Conservation (phyloP, 129 eudicot species). For the Centella asiatica region DNA sequence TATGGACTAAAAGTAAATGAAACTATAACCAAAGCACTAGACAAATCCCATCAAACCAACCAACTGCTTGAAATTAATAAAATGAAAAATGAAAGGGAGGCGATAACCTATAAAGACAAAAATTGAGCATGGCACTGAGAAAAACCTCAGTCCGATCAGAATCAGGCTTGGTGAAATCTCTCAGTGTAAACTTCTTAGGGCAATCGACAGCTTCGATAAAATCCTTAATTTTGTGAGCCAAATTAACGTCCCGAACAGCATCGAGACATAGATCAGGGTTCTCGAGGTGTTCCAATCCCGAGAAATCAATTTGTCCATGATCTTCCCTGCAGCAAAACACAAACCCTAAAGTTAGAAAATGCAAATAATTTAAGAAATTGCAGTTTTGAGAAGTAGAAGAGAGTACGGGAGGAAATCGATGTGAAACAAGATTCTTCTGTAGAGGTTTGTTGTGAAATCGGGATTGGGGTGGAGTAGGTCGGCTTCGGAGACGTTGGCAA, state of each 20-base stretch:
- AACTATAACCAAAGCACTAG: no score
- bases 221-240: constrained; percentile 42
- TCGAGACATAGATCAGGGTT: constrained; percentile 70
- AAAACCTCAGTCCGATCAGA: constrained; percentile 56
- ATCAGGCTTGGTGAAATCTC: constrained; percentile 65
- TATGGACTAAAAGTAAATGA: no score
- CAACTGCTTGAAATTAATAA: neutral
- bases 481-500: constrained; percentile 45
- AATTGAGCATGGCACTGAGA: constrained; percentile 58
- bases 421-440: constrained; percentile 36
- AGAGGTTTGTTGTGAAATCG: constrained; percentile 44
- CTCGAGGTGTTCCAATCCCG: constrained; percentile 59
- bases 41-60: neutral
- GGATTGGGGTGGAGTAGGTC: constrained; percentile 57
- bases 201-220: constrained; percentile 39
- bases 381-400: constrained; percentile 7
- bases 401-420: constrained; percentile 44
- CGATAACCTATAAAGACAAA: constrained; percentile 51
- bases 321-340: constrained; percentile 54
- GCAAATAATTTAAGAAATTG: neutral
- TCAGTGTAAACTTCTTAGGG: constrained; percentile 40
- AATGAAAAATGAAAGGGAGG: neutral
- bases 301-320: constrained; percentile 53
- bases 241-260: constrained; percentile 40
- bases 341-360: neutral